phyloP scores from a whole-genome alignment of 192 early-diverging fungal genomes.

The Spinellus fusiger region DNA sequence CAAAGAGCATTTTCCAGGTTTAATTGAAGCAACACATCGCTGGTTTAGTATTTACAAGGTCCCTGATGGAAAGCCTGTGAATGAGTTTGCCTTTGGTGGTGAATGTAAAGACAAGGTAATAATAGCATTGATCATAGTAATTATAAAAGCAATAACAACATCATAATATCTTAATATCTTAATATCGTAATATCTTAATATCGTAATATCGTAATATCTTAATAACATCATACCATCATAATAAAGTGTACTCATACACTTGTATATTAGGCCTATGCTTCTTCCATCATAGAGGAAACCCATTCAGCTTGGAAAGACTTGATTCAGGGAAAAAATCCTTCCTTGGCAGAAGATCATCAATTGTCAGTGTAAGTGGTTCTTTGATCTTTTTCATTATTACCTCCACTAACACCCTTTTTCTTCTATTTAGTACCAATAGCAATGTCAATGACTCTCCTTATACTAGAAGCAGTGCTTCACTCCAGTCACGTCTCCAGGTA shows the following conservation, averaged over 20 bases:
- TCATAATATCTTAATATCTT: too few species aligned
- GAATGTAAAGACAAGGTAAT: conserved; percentile 66
- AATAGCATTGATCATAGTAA: neutral
- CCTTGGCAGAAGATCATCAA: conserved; percentile 2
- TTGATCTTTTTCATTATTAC: neutral
- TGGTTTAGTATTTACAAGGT: conserved; percentile 99
- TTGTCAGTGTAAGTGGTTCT: neutral
- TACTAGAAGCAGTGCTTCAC: neutral
- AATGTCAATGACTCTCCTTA: conserved; percentile 13
- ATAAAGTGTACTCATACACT: neutral
- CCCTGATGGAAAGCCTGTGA: conserved; percentile 99
- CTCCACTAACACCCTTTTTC: neutral
- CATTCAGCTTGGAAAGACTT: conserved; percentile 91
- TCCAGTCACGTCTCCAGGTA: neutral
- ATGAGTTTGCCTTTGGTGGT: conserved; percentile 96
- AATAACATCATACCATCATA: neutral
- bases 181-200: too few species aligned
- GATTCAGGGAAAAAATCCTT: conserved; percentile 36
- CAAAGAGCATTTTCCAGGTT: conserved; percentile 91
- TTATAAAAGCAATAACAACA: too few species aligned
- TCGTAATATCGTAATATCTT: too few species aligned
- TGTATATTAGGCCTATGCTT: conserved; percentile 65
- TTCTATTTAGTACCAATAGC: conserved; percentile 17
- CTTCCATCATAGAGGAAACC: conserved; percentile 82
- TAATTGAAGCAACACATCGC: conserved; percentile 93